phyloP scores from a whole-genome alignment of 495 filamentous ascomycete species.

The Neurospora sp. region DNA sequence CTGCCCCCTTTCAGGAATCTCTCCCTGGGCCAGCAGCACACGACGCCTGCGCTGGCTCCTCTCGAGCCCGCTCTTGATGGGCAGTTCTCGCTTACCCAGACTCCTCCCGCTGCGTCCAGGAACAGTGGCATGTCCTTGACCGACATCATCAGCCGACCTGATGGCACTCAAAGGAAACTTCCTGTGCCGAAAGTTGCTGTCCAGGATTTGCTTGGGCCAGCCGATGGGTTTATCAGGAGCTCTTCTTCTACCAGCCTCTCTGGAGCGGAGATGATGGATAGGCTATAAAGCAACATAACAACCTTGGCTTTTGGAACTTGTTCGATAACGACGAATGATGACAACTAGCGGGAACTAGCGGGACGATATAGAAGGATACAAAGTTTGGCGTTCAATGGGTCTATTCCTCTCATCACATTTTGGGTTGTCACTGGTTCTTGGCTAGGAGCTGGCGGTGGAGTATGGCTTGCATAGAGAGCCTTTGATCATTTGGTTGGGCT shows the following conservation, averaged over 20 bases:
- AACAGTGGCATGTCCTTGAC: constrained; percentile 64
- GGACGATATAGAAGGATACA: constrained; percentile 13
- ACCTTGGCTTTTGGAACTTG: not conserved
- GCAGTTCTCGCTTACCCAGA: constrained; percentile 27
- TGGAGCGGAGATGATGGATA: constrained; percentile 32
- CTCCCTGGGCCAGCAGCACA: constrained; percentile 64
- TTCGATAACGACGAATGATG: not conserved
- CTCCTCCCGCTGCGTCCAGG: constrained; percentile 26
- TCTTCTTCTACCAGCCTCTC: constrained; percentile 38
- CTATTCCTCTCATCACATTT: not conserved
- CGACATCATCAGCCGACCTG: constrained; percentile 83
- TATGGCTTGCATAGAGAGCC: not conserved
- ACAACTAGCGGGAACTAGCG: not conserved
- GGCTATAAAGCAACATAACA: constrained; percentile 14
- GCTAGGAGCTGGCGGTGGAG: not conserved
- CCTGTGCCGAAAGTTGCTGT: constrained; percentile 84
- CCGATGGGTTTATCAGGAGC: constrained; percentile 48
- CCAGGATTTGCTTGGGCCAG: constrained; percentile 68
- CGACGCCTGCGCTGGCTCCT: constrained; percentile 76
- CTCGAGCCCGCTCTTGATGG: constrained; percentile 71
- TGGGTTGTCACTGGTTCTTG: not conserved
- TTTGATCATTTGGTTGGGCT: constrained; percentile 1
- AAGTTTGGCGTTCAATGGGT: not conserved
- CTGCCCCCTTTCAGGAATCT: constrained; percentile 85
- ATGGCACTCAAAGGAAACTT: constrained; percentile 85